phyloP scores from a whole-genome alignment of 225 moss, liverwort and hornwort species.

The Lunularia cruciata region DNA sequence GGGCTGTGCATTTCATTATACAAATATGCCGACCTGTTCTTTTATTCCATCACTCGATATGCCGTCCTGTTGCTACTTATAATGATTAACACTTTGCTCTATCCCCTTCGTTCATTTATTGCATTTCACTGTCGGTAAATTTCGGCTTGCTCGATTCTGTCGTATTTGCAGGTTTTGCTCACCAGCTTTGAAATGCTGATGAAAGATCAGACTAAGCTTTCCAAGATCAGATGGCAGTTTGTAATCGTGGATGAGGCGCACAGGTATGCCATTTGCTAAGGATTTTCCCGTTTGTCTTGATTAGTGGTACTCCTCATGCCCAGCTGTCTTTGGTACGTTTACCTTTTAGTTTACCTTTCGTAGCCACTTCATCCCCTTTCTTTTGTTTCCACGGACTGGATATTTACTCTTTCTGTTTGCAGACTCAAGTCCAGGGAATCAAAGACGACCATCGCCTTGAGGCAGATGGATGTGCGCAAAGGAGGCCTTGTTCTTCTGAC shows the following conservation, averaged over 20 bases:
- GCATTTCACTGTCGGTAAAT: too few relatives aligned
- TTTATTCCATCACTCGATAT: too few relatives aligned
- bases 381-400: neutral
- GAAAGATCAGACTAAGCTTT: conserved; percentile 74
- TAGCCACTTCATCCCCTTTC: too few relatives aligned
- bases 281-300: too few relatives aligned
- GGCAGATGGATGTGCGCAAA: conserved; percentile 53
- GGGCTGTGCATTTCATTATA: too few relatives aligned
- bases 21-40: too few relatives aligned
- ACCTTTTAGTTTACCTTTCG: neutral
- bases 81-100: too few relatives aligned
- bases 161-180: conserved; percentile 54
- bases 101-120: too few relatives aligned
- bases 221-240: conserved; percentile 74
- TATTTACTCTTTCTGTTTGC: neutral
- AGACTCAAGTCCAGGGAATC: conserved; percentile 82
- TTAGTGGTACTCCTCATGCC: neutral
- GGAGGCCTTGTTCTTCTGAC: conserved; percentile 82
- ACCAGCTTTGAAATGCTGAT: conserved; percentile 92
- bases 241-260: conserved; percentile 88
- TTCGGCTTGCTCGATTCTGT: too few relatives aligned
- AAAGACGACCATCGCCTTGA: conserved; percentile 67
- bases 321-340: neutral
- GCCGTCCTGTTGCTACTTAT: too few relatives aligned
- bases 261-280: conserved; percentile 39